Evolutionary conservation across 2,329 filamentous ascomycete genomes (phyloP).

Genomic region (Apiospora rasikravindrae): DNA sequence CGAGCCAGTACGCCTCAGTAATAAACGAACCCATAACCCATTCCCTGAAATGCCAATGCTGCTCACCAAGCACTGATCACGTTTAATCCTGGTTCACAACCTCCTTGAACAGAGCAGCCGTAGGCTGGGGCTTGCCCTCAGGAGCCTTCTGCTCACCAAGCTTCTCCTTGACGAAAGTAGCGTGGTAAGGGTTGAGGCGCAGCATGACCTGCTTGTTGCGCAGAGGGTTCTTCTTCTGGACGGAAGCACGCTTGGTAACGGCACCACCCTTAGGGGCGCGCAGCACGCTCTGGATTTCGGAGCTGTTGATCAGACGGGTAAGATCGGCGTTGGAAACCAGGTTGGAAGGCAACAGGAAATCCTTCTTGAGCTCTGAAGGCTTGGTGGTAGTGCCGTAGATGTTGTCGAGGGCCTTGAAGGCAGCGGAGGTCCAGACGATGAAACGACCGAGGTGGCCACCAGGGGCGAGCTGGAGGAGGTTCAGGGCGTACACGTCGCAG

Average conservation of each 20-base stretch:
- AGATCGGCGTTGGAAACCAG: conserved; percentile 94
- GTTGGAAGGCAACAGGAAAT: conserved; percentile 96
- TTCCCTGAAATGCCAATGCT: conserved; percentile 34
- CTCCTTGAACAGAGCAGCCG: conserved; percentile 36
- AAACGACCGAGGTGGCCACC: conserved; percentile 99
- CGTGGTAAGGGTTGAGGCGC: conserved; percentile 97
- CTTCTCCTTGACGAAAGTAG: conserved; percentile 86
- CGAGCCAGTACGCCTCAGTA: conserved; percentile 42
- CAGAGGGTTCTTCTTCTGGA: conserved; percentile 99
- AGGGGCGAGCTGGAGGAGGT: conserved; percentile 98
- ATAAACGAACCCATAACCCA: conserved; percentile 31
- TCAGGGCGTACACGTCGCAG: conserved; percentile 88
- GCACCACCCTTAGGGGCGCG: conserved; percentile 88
- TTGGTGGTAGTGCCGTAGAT: conserved; percentile 95
- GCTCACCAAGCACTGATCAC: conserved; percentile 40
- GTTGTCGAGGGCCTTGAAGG: conserved; percentile 94
- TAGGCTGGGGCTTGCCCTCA: conserved; percentile 61
- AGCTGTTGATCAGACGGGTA: conserved; percentile 97
- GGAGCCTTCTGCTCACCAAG: conserved; percentile 73
- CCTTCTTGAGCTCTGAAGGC: conserved; percentile 94
- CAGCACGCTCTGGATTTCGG: conserved; percentile 96
- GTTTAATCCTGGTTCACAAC: conserved; percentile 40
- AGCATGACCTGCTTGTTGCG: conserved; percentile 98
- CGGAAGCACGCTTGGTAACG: conserved; percentile 84
- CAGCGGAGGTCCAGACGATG: conserved; percentile 97